Percentiles rank a stretch among this genome's conserved stretches.
These are phyloP conservation scores for Monosporozyma siamensis DNA, from an alignment of 805 yeast genomes.

Conservation along the genomic window DNA sequence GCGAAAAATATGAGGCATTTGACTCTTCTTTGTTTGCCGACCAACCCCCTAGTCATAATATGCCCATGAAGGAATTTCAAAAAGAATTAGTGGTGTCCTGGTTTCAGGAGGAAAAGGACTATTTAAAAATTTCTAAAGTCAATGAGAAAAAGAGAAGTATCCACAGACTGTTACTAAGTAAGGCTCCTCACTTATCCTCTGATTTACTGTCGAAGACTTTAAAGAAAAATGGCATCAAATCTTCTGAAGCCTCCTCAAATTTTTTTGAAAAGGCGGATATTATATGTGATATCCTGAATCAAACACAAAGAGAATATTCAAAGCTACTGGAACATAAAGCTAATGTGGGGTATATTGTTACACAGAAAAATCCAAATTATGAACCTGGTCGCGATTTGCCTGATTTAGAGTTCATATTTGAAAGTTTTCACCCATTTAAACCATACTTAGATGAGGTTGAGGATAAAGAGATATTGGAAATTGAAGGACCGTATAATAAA, in stretches of 20 bases:
- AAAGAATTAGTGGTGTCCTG: conserved; percentile 18
- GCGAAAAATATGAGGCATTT: conserved; percentile 58
- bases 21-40: conserved; percentile 36
- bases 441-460: conserved; percentile 38
- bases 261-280: conserved; percentile 22
- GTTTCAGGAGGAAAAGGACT: conserved; percentile 20
- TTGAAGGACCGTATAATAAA: conserved; percentile 57
- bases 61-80: conserved; percentile 11
- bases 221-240: conserved; percentile 37
- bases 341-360: conserved; percentile 52
- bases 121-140: neutral
- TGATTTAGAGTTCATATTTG: conserved; percentile 43
- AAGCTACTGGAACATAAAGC: conserved; percentile 30
- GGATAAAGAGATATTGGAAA: conserved; percentile 31
- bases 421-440: conserved; percentile 61
- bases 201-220: conserved; percentile 62
- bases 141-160: conserved; percentile 39
- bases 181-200: conserved; percentile 66
- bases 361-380: conserved; percentile 47
- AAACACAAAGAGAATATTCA: conserved; percentile 38
- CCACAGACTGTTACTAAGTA: conserved; percentile 58
- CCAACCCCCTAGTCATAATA: conserved; percentile 7
- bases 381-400: conserved; percentile 34
- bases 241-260: conserved; percentile 33
- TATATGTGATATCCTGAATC: conserved; percentile 37